phyloP scores from a whole-genome alignment of 352 stramenopile species.

The Globisporangium nodosum region DNA sequence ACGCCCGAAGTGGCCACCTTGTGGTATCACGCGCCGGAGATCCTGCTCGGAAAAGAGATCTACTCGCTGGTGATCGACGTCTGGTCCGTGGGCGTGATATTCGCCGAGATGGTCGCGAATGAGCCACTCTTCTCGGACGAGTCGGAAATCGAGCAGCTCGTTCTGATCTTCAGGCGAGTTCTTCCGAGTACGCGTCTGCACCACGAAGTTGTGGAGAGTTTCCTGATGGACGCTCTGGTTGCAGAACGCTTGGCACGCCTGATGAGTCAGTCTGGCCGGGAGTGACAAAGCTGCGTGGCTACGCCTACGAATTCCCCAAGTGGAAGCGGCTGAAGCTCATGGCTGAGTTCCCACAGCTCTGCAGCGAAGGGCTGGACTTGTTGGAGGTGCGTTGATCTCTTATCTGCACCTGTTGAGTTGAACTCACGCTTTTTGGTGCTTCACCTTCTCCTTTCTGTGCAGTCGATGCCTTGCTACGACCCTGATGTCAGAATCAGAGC shows the following conservation, averaged over 20 bases:
- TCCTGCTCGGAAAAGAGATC: conserved; percentile 91
- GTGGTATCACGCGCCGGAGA: conserved; percentile 98
- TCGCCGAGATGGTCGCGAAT: conserved; percentile 80
- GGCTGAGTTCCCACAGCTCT: conserved; percentile 57
- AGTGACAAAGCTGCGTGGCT: conserved; percentile 95
- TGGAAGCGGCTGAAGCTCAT: conserved; percentile 90
- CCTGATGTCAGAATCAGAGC: conserved; percentile 65
- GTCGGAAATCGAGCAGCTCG: conserved; percentile 86
- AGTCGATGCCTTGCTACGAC: conserved; percentile 76
- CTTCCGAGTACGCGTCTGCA: background rate
- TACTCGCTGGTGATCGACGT: conserved; percentile 85
- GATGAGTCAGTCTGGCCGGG: conserved; percentile 95
- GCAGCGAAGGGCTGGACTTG: conserved; percentile 46
- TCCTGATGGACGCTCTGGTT: background rate
- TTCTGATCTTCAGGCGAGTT: conserved; percentile 72
- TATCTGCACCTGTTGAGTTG: too few relatives aligned
- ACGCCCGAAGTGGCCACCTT: conserved; percentile 99
- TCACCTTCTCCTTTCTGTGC: background rate
- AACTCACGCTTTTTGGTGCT: background rate
- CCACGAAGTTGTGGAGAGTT: background rate
- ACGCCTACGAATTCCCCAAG: conserved; percentile 92
- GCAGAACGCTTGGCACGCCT: conserved; percentile 92
- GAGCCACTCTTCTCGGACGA: conserved; percentile 78
- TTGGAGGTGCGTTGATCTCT: conserved; percentile 28
- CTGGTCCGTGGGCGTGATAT: conserved; percentile 82